Conservation (phyloP, 2,329 filamentous ascomycete species). For the Colletotrichum plurivorum region DNA sequence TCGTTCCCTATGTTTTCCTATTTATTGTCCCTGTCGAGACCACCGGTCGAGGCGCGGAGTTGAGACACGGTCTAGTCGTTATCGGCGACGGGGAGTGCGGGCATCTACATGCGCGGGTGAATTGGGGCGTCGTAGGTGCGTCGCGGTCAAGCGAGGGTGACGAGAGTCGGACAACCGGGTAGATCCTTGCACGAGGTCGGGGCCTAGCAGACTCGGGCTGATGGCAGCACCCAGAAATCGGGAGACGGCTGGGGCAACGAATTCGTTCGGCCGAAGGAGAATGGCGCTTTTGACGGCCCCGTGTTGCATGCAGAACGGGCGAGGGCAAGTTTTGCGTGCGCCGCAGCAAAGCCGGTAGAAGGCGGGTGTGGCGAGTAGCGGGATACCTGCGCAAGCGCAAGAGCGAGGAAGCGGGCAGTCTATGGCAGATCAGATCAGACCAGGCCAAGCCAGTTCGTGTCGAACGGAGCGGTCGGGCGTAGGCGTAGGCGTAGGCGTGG, state of each 20-base stretch:
- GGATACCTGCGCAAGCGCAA: background rate
- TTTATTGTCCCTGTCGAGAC: constrained; percentile 17
- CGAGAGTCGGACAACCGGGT: constrained; percentile 17
- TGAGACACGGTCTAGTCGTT: constrained; percentile 33
- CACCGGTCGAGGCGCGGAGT: constrained; percentile 20
- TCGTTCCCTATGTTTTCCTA: constrained; percentile 25
- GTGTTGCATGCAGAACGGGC: constrained; percentile 29
- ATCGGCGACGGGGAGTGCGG: constrained; percentile 17
- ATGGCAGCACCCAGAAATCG: constrained; percentile 27
- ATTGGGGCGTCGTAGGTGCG: constrained; percentile 10
- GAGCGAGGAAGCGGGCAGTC: constrained; percentile 13
- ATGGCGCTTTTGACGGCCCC: constrained; percentile 18
- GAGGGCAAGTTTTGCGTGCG: constrained; percentile 15
- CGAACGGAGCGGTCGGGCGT: background rate
- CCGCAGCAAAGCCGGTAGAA: background rate
- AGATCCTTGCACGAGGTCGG: constrained; percentile 25
- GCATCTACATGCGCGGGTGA: constrained; percentile 20
- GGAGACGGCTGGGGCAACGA: constrained; percentile 19
- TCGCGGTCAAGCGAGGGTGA: constrained; percentile 2
- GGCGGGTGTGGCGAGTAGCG: background rate
- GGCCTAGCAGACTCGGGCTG: constrained; percentile 19
- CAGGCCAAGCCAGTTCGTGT: constrained; percentile 4
- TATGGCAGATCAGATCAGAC: constrained; percentile 18
- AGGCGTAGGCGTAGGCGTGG: background rate
- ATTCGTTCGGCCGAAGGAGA: constrained; percentile 18